Evolutionary conservation across 2,329 filamentous ascomycete species (phyloP).

Genomic region (Thelonectria discophora): DNA sequence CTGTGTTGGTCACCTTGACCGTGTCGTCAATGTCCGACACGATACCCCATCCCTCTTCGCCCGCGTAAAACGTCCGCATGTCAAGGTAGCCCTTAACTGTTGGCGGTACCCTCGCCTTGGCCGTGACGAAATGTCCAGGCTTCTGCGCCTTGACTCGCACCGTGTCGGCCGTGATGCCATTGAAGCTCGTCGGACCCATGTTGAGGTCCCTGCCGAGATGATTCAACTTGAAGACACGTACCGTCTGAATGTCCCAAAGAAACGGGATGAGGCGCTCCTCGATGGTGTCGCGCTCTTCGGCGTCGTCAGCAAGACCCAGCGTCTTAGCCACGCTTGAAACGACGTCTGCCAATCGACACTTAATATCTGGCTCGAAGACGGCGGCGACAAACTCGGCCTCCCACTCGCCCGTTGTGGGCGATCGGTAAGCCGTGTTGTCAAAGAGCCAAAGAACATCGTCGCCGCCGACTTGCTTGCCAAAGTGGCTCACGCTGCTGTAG

Average conservation of each 20-base stretch:
- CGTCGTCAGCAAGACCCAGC: constrained; percentile 71
- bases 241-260: constrained; percentile 77
- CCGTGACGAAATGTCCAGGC: constrained; percentile 57
- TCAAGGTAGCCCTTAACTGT: constrained; percentile 64
- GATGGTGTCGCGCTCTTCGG: constrained; percentile 67
- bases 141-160: constrained; percentile 59
- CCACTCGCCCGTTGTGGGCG: constrained; percentile 64
- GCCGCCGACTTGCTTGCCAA: constrained; percentile 66
- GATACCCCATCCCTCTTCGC: constrained; percentile 82
- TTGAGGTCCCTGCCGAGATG: constrained; percentile 61
- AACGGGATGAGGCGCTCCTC: constrained; percentile 78
- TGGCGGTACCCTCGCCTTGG: constrained; percentile 59
- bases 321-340: constrained; percentile 76
- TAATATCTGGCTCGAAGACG: constrained; percentile 78
- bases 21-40: constrained; percentile 95
- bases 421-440: constrained; percentile 85
- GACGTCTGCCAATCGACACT: constrained; percentile 71
- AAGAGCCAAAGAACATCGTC: constrained; percentile 86
- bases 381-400: constrained; percentile 84
- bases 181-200: constrained; percentile 74
- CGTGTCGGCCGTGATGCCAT: constrained; percentile 76
- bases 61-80: constrained; percentile 78
- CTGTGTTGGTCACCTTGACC: constrained; percentile 89
- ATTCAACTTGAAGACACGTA: constrained; percentile 71
- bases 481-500: constrained; percentile 64